A percentile compares a stretch with the other conserved stretches of the same genome.
Conservation (phyloP, 176 grass and related monocot species). For the Musa beccarii region DNA sequence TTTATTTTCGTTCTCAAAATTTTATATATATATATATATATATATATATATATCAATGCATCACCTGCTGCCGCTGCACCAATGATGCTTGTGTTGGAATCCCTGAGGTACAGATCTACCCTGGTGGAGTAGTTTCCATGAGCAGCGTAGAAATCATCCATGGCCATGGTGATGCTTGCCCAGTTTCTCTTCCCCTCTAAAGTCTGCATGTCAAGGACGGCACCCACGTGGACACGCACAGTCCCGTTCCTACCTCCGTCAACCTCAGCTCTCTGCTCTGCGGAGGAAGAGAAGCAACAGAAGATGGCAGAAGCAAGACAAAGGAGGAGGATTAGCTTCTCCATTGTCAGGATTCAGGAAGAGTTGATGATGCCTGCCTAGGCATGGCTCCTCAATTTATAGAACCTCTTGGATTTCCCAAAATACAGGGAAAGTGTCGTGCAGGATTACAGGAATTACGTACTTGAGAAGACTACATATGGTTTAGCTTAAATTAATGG, state of each 20-base stretch:
- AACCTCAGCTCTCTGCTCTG: conserved; percentile 1
- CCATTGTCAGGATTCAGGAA: too few relatives aligned
- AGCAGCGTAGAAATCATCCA: conserved; percentile 56
- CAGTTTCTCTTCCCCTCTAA: conserved; percentile 11
- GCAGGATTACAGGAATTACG: too few relatives aligned
- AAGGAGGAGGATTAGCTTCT: neutral
- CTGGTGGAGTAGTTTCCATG: conserved; percentile 17
- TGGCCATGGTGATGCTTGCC: conserved; percentile 35
- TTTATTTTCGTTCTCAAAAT: too few relatives aligned
- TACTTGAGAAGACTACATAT: too few relatives aligned
- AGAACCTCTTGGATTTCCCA: too few relatives aligned
- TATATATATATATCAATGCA: neutral
- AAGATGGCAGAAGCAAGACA: neutral
- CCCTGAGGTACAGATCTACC: conserved; percentile 24
- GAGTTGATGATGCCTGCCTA: too few relatives aligned
- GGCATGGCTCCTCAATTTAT: too few relatives aligned
- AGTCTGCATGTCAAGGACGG: conserved; percentile 26
- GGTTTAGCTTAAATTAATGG: too few relatives aligned
- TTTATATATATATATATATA: too few relatives aligned
- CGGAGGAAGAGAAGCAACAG: neutral
- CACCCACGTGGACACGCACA: conserved; percentile 34
- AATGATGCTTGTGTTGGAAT: conserved; percentile 33
- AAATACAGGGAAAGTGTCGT: too few relatives aligned
- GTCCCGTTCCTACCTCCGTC: too few relatives aligned
- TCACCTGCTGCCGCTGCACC: conserved; percentile 49